These are phyloP conservation scores for Euphorbia schlechtendalii DNA, from an alignment of 441 rosid species.

Conservation along the genomic window DNA sequence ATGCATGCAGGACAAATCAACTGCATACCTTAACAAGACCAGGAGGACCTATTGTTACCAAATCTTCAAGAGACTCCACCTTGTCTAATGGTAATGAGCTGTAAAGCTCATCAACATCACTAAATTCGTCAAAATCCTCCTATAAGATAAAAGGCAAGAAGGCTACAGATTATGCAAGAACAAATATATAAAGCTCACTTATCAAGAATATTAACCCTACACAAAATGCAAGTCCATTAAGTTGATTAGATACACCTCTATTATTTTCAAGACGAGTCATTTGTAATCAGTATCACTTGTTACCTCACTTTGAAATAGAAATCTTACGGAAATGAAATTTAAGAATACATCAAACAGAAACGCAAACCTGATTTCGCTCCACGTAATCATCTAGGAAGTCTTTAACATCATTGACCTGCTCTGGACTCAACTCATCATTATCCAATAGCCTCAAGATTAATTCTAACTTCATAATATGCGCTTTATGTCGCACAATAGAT, in stretches of 20 bases:
- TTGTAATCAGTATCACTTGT: not conserved
- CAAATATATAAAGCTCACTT: slow-evolving; percentile 2
- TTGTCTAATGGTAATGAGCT: slow-evolving; percentile 77
- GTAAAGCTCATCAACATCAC: slow-evolving; percentile 91
- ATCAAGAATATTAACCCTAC: not conserved
- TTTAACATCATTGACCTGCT: slow-evolving; percentile 93
- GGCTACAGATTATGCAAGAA: slow-evolving; percentile 8
- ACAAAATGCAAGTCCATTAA: not conserved
- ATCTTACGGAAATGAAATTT: not conserved
- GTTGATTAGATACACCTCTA: no score
- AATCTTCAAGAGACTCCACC: slow-evolving; percentile 97
- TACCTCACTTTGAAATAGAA: not conserved
- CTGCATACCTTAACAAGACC: slow-evolving; percentile 65
- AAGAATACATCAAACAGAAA: slow-evolving; percentile 5
- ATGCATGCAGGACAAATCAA: slow-evolving; percentile 13
- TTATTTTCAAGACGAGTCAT: not conserved
- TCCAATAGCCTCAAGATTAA: slow-evolving; percentile 91
- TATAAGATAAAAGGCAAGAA: slow-evolving; percentile 19
- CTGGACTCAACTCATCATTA: slow-evolving; percentile 97
- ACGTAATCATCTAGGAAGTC: slow-evolving; percentile 96
- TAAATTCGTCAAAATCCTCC: slow-evolving; percentile 97
- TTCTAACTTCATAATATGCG: slow-evolving; percentile 93
- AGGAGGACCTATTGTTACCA: slow-evolving; percentile 78
- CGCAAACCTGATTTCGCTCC: slow-evolving; percentile 92
- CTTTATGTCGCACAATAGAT: slow-evolving; percentile 88